Conservation (phyloP, 495 filamentous ascomycete genomes). For the Filosporella fistucella region DNA sequence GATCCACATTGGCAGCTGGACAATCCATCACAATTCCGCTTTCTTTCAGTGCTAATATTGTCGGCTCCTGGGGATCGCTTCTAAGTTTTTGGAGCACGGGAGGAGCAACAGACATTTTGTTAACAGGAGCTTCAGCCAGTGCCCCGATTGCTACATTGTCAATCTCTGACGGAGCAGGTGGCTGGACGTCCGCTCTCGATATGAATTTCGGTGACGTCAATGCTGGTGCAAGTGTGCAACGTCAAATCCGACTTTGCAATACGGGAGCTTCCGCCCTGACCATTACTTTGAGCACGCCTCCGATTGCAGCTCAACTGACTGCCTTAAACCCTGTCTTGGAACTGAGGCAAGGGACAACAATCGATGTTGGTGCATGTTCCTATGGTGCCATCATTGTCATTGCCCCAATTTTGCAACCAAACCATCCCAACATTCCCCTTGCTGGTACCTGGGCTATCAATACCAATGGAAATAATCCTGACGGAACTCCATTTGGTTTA, state of each 20-base stretch:
- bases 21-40: conserved; percentile 25
- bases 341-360: conserved; percentile 25
- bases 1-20: conserved; percentile 21
- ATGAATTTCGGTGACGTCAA: conserved; percentile 29
- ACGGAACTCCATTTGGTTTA: conserved; percentile 1
- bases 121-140: conserved; percentile 20
- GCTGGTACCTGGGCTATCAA: conserved; percentile 19
- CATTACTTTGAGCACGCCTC: conserved; percentile 29
- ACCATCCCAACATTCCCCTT: conserved; percentile 17
- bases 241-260: conserved; percentile 28
- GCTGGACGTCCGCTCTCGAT: not conserved
- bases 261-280: conserved; percentile 26
- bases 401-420: conserved; percentile 20
- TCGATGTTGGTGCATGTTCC: conserved; percentile 23
- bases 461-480: conserved; percentile 3
- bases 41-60: conserved; percentile 20
- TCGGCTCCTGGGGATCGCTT: conserved; percentile 24
- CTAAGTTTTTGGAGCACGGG: conserved; percentile 28
- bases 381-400: conserved; percentile 26
- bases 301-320: conserved; percentile 13
- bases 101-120: conserved; percentile 23
- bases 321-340: conserved; percentile 21
- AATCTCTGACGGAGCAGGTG: conserved; percentile 21
- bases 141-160: conserved; percentile 26
- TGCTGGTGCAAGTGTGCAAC: conserved; percentile 21